Evolutionary conservation across 176 grass and related monocot genomes (phyloP), one percentile per base, ranked within the genome.

Genomic region (Aegilops speltoides): DNA sequence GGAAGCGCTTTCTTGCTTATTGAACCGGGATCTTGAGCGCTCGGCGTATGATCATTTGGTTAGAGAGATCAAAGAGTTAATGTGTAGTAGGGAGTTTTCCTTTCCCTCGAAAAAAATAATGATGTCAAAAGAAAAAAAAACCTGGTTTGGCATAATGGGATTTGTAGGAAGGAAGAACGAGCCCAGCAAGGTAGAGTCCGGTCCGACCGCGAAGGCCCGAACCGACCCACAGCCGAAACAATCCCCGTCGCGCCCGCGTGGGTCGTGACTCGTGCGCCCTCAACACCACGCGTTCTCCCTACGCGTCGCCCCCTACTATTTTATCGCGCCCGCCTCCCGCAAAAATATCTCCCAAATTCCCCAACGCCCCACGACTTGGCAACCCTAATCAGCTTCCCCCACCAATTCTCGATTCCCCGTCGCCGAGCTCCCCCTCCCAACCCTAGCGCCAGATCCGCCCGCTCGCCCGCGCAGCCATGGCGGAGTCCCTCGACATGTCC

Each of bases 401-500:
- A 45, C 76, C 28, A 60, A 72, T 80, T 43, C 6, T 72, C 28
- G 50, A 72, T 83, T 73, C 80, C 57, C 73, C 45, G 66, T 78
- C 74, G 43, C 69, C 86, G 26, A 73, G 19, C 11, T 43, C 65
- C 19, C 25, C n/a, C n/a, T 3, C 28, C 11, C 22, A 65, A 68
- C 87, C 86, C 80, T 86, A 78, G 80, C 36, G 34, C 68, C 48
- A 90, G 86, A 83, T 87, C 87, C 83, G 6, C 48, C 16, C 34
- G 48, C 45, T 13, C 37, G 7, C 34, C 22, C 68, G 7, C 81
- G 68, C 72, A 38, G 48, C 87, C 81, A 95, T 97, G 94, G 90
- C 97, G 50, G 95, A 93, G 45, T 85, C 92, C 34, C 85, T 99
- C 72, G 94, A 99, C 86, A 97, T 99, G 94, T 92, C 90, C 37